These are phyloP conservation scores for Globisporangium paddicum DNA, from an alignment of 352 stramenopile species.

Conservation along the genomic window DNA sequence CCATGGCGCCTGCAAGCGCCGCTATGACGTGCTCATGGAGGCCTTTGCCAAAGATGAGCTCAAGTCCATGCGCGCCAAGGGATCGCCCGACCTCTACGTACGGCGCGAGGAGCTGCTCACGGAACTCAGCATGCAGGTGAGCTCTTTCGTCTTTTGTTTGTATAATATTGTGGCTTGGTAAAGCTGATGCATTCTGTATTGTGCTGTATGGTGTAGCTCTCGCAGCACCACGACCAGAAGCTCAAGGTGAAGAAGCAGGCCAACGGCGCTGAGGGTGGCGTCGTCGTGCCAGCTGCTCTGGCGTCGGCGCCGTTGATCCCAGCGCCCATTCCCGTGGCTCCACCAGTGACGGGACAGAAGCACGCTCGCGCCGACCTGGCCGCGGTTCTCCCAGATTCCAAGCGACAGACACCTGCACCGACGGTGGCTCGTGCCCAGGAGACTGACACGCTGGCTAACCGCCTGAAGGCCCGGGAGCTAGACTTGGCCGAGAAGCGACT, in stretches of 20 bases:
- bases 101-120: slow-evolving; percentile 13
- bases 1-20: slow-evolving; percentile 12
- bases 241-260: slow-evolving; percentile 7
- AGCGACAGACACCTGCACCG: background rate
- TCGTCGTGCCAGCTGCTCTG: background rate
- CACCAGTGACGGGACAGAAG: background rate
- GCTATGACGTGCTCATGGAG: slow-evolving; percentile 14
- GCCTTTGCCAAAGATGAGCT: slow-evolving; percentile 14
- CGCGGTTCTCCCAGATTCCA: background rate
- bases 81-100: slow-evolving; percentile 11
- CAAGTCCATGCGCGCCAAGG: slow-evolving; percentile 16
- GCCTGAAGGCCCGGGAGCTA: slow-evolving; percentile 5
- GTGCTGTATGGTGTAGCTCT: slow-evolving; percentile 2
- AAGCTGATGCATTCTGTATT: background rate
- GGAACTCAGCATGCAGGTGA: slow-evolving; percentile 12
- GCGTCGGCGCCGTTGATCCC: background rate
- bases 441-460: background rate
- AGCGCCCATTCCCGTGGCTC: background rate
- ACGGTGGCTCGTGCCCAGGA: background rate
- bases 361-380: background rate
- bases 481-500: slow-evolving; percentile 9
- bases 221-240: slow-evolving; percentile 13
- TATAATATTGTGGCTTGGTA: background rate
- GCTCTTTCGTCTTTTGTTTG: background rate
- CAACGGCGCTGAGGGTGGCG: background rate